Conservation (phyloP, 768 basidiomycete species). For the Cyclocybe cylindracea region DNA sequence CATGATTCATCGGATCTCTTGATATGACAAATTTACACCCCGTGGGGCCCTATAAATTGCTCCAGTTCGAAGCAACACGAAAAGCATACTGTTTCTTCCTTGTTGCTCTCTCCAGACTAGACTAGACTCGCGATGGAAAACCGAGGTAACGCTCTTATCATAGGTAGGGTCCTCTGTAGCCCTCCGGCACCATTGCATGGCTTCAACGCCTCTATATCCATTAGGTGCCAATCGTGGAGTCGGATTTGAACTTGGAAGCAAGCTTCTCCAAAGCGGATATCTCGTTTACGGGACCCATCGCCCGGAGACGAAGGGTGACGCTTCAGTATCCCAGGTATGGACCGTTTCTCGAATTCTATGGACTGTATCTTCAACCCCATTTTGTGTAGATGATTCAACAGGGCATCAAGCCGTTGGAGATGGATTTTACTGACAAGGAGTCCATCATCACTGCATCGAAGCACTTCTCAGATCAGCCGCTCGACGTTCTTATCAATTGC, state of each 20-base stretch:
- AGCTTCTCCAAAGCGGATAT: background rate
- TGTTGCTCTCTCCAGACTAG: too few relatives aligned
- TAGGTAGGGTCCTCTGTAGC: background rate
- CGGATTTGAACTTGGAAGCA: background rate
- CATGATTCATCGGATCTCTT: too few relatives aligned
- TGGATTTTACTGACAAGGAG: conserved; percentile 3
- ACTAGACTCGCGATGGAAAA: background rate
- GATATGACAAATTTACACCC: too few relatives aligned
- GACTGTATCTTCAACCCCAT: too few relatives aligned
- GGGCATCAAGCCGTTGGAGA: background rate
- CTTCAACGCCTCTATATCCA: background rate
- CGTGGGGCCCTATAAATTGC: too few relatives aligned
- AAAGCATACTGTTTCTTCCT: too few relatives aligned
- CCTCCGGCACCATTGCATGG: background rate
- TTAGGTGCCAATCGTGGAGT: conserved; percentile 5
- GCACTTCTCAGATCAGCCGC: background rate
- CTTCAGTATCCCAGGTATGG: background rate
- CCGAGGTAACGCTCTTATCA: background rate
- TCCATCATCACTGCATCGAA: conserved; percentile 3
- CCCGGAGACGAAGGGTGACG: background rate
- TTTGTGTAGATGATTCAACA: background rate
- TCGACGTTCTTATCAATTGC: conserved; percentile 7
- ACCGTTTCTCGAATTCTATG: too few relatives aligned
- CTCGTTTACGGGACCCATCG: conserved; percentile 6
- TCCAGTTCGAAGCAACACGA: too few relatives aligned